Base-by-base conservation (phyloP, 371 early-diverging fungal genomes). In the Lichtheimia corymbifera region DNA sequence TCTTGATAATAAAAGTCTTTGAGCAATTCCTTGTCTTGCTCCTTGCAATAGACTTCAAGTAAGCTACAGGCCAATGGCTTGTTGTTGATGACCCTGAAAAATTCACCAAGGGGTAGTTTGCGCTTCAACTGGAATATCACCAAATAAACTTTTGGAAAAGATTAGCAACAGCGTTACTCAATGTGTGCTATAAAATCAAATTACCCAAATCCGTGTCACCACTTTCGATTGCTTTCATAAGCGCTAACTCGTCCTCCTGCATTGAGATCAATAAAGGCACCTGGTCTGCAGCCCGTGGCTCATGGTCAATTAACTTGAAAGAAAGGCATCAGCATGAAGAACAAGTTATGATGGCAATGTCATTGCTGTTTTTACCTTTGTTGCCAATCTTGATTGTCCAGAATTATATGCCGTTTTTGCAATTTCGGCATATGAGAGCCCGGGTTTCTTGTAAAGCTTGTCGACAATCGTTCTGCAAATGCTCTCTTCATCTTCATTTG, bases 1-100 rank as follows among this genome's bases (percentile, higher is more conserved):
- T 96, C 96, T 73, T 97, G 97, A 70, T 91, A 96, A 68, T 96
- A 97, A 62, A 95, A 97, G 66, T 96, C 91, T 55, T 90, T 88
- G 53, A 98, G 78, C 0, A 97, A 70, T 15, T 90, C 86, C 22
- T 82, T 73, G 53, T 92, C 90, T 67, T 89, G 89, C 35, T 91
- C 82, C 41, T 83, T 86, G 71, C 89, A 84, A 71, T 94, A 97
- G 4, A 86, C 83, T 64, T 95, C 95, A 22, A 98, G 74, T 9
- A 97, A 68, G 28, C 80, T 84, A 61, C 90, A 84, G 4, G 97
- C 98, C 20, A 92, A 70, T 0, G 92, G 93, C 50, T 92, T 89
- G 55, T 88, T 86, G 53, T 89, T 87, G 56, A 97, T 82, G 42
- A 91, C 68, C 14, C 91, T 85, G 81, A 97, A 97, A 67, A 97